A percentile compares a stretch with the other conserved stretches of the same genome.
Conservation (phyloP, 768 basidiomycete genomes). For the Calocybe indica region DNA sequence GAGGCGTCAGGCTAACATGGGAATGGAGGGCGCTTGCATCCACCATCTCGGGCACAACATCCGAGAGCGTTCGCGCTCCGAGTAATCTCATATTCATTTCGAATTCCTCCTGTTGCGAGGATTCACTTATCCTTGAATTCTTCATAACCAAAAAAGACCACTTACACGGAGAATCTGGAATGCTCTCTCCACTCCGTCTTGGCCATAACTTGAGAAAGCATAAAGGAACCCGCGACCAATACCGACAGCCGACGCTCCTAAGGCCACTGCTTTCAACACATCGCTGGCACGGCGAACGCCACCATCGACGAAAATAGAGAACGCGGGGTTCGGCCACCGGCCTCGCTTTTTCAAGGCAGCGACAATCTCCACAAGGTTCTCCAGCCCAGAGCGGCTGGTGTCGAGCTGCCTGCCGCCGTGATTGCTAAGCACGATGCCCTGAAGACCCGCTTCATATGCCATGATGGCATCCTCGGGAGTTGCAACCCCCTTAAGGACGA, state of each 20-base stretch:
- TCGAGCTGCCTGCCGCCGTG: constrained; percentile 58
- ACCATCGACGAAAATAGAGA: constrained; percentile 72
- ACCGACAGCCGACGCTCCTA: constrained; percentile 65
- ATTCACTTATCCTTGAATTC: neutral
- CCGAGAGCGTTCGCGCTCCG: constrained; percentile 72
- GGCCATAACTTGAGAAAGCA: constrained; percentile 81
- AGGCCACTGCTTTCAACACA: constrained; percentile 73
- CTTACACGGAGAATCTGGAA: constrained; percentile 68
- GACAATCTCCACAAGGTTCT: constrained; percentile 65
- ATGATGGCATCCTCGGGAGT: constrained; percentile 40
- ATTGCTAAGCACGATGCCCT: constrained; percentile 50
- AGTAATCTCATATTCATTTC: constrained; percentile 95
- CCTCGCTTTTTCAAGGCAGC: constrained; percentile 48
- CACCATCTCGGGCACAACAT: constrained; percentile 84
- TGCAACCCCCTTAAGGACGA: constrained; percentile 67
- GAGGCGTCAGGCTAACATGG: constrained; percentile 19
- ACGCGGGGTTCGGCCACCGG: constrained; percentile 56
- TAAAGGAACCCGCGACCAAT: constrained; percentile 83
- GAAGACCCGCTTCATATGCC: constrained; percentile 15
- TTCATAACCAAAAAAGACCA: neutral
- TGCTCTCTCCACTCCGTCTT: constrained; percentile 82
- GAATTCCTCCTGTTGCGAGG: constrained; percentile 73
- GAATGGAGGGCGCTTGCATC: constrained; percentile 41
- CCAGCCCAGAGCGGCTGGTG: constrained; percentile 60
- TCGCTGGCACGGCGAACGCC: constrained; percentile 79